Evolutionary conservation across 2,329 filamentous ascomycete species (phyloP).

Genomic region (Aureobasidium mangrovei): DNA sequence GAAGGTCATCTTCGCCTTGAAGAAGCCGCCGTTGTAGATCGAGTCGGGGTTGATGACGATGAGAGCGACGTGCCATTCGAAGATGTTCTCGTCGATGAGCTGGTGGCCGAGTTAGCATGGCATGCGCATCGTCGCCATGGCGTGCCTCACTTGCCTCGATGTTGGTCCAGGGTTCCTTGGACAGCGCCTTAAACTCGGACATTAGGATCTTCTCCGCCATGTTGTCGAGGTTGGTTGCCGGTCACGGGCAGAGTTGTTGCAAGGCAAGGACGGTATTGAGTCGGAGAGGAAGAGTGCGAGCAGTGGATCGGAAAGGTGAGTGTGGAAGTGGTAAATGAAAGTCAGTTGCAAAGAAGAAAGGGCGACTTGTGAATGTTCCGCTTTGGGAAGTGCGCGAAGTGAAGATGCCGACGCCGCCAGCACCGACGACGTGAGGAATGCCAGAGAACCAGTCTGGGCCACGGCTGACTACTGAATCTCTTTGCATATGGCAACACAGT

Average conservation of each 20-base stretch:
- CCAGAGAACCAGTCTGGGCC: not conserved
- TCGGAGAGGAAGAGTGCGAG: not conserved
- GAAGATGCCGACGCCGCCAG: not conserved
- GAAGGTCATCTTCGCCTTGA: constrained; percentile 85
- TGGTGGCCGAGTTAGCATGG: constrained; percentile 31
- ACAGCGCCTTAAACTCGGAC: constrained; percentile 74
- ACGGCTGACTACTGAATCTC: not conserved
- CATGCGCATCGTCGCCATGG: not conserved
- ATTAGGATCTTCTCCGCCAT: constrained; percentile 73
- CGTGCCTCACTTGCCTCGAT: constrained; percentile 55
- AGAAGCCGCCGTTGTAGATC: constrained; percentile 85
- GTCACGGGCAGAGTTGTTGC: not conserved
- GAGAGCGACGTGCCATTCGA: constrained; percentile 78
- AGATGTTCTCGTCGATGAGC: constrained; percentile 73
- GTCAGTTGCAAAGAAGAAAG: constrained; percentile 6
- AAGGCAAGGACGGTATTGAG: not conserved
- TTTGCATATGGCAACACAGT: not conserved
- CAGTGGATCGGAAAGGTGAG: not conserved
- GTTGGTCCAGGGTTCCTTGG: constrained; percentile 88
- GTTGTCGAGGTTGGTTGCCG: constrained; percentile 11
- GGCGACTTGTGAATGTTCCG: constrained; percentile 5
- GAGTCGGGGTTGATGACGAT: constrained; percentile 92
- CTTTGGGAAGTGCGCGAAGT: constrained; percentile 7
- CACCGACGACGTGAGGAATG: not conserved
- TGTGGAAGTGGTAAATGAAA: constrained; percentile 1